Evolutionary conservation across 768 basidiomycete species (phyloP), one percentile per base, ranked within the genome.

Genomic region (Pseudohyphozyma bogoriensis): DNA sequence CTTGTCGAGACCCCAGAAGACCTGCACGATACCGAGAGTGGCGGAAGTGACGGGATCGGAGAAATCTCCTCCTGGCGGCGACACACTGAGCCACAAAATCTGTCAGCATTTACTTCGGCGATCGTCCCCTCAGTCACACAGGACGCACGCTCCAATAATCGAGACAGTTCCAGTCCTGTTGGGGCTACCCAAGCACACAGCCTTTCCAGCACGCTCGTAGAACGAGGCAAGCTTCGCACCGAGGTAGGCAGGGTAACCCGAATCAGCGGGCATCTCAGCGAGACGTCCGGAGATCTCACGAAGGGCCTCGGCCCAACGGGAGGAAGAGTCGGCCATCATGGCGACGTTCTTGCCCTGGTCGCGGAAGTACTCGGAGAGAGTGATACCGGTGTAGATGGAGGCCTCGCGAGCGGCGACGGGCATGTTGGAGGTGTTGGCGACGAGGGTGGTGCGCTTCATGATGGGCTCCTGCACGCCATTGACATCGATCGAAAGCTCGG

Each of bases 391-490:
- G 77, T 99, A 99, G 73, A 99, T 97, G 24, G 93, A 96, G 7
- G 95, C 95, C 76, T 99, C 95, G 67, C 95, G 89, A 46, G 95
- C 95, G 46, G 95, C 95, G 69, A 99, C 95, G 68, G 95, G 95
- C 95, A 99, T 99, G 78, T 97, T 97, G 51, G 95, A 99, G 4
- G 95, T 99, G 74, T 99, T 99, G 67, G 95, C 95, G 62, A 99
- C 92, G 28, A 99, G 83, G 18, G 92, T 89, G 0, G 95, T 99
- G 61, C 95, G 92, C 77, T 99, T 99, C 95, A 99, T 99, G 79
- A 99, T 97, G 36, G 95, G 95, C 74, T 99, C 95, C 80, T 92
- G 84, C 53, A 90, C 89, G 33, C 78, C 78, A 66, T 87, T 84
- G 56, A 93, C 78, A 53, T 95, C 90, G 85, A 96, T 87, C 2